Percentiles rank a stretch among this genome's conserved stretches.
Evolutionary conservation across 352 stramenopile species (phyloP).

Genomic region (Pythium dissotocum): DNA sequence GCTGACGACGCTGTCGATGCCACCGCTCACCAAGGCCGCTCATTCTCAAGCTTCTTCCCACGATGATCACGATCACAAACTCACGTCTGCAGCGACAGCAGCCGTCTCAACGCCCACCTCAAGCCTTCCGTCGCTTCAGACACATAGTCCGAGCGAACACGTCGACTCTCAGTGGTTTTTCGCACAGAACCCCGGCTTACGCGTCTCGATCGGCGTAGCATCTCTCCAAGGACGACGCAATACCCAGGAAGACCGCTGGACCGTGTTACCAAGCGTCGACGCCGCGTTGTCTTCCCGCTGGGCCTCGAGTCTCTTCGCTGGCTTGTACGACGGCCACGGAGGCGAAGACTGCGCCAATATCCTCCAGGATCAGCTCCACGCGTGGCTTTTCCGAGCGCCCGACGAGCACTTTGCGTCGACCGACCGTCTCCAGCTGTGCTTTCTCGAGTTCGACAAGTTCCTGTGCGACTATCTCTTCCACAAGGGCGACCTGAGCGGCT

Average conservation of each 20-base stretch:
- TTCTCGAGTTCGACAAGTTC: conserved; percentile 64
- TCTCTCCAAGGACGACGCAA: conserved; percentile 70
- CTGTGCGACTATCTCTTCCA: conserved; percentile 72
- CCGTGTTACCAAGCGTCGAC: conserved; percentile 48
- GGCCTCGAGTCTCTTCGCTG: conserved; percentile 49
- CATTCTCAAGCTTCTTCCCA: background rate
- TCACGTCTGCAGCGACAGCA: background rate
- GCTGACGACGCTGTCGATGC: conserved; percentile 75
- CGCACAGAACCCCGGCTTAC: conserved; percentile 36
- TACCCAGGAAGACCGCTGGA: conserved; percentile 76
- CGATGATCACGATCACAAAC: background rate
- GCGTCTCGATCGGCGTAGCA: conserved; percentile 42
- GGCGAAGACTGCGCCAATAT: conserved; percentile 73
- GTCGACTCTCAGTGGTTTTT: conserved; percentile 42
- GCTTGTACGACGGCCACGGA: conserved; percentile 84
- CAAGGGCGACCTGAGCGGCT: conserved; percentile 76
- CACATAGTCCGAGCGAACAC: background rate
- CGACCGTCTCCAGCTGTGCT: conserved; percentile 45
- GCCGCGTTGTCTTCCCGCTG: conserved; percentile 14
- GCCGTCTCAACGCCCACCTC: background rate
- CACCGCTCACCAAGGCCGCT: conserved; percentile 38
- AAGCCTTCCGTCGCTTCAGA: background rate
- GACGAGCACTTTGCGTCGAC: conserved; percentile 29
- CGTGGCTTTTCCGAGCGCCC: conserved; percentile 49
- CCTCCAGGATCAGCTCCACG: conserved; percentile 75